Percentiles rank a stretch among this genome's conserved stretches.
Conservation (phyloP, 1,139 yeast genomes). For the Candida tunisiensis region DNA sequence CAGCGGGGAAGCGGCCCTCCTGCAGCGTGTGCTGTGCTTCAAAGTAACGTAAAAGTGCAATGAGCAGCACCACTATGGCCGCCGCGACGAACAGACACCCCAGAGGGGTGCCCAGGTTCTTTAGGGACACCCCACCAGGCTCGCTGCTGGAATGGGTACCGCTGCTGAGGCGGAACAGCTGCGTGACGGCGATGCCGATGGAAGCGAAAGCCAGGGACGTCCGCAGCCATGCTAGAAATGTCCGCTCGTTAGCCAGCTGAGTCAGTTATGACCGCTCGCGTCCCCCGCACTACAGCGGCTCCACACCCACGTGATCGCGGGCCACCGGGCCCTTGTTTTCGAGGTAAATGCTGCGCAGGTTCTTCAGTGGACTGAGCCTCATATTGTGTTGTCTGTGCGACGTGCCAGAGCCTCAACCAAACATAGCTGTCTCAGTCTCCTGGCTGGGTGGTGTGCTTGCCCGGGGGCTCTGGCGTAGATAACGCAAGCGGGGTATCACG, state of each 20-base stretch:
- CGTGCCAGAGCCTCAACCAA: no score
- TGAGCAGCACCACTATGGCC: constrained; percentile 23
- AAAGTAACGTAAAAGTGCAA: constrained; percentile 29
- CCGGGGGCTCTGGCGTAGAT: no score
- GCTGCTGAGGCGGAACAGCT: constrained; percentile 27
- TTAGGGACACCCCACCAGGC: constrained; percentile 2
- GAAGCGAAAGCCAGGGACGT: constrained; percentile 42
- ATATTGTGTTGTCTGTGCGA: no score
- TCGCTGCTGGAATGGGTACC: no score
- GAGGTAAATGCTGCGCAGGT: constrained; percentile 2
- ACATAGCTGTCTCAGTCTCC: no score
- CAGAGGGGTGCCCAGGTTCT: constrained; percentile 8
- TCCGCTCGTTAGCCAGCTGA: constrained; percentile 62
- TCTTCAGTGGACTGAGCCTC: no score
- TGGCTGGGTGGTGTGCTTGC: no score
- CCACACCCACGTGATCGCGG: constrained; percentile 4
- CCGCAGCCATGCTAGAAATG: constrained; percentile 61
- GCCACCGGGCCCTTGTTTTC: constrained; percentile 8
- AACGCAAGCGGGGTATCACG: no score
- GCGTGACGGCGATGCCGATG: constrained; percentile 39
- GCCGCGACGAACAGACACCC: constrained; percentile 24
- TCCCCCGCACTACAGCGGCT: no score
- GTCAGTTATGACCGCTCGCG: no score
- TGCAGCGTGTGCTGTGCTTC: constrained; percentile 28
- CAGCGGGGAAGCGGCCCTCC: constrained; percentile 32